Evolutionary conservation across 441 rosid species (phyloP), one percentile per base, ranked within the genome.

Genomic region (Populus tomentosa): DNA sequence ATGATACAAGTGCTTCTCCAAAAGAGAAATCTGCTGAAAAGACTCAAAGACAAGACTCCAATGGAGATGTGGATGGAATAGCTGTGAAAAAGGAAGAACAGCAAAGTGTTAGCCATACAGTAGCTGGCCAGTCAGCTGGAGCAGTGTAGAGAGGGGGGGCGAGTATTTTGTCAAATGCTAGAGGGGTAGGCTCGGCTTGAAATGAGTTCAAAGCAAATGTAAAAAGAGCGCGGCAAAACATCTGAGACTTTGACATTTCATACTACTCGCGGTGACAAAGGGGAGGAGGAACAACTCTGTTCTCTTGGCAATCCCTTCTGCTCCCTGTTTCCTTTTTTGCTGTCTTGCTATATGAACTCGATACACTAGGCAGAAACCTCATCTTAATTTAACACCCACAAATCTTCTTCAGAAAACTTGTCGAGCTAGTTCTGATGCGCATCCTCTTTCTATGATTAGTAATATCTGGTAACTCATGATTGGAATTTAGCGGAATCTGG

Each of bases 151-250:
- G 20, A 21, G 33, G 33, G 75, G 74, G 59, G 61, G 62, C 28
- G 28, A 26, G 28, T 26, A 61, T 40, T 61, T 71, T 63, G 50
- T 30, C 5, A 9, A 56, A 72, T 71, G 63, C 9, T 36, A 73
- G 38, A 68, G 61, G 74, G 74, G 82, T 77, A 83, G 88, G 80
- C 89, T 83, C 78, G 11, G 59, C 80, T 64, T 63, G 81, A 74
- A 78, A 81, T 79, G 88, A 89, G 89, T 85, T 83, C 32, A 82
- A 82, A 75, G 77, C 83, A 83, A 85, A 81, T 89, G 92, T 89
- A 87, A 84, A 89, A 80, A 84, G 33, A 32, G 28, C 28, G 82
- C 89, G 88, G 86, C 86, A 28, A 18, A 30, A 79, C 74, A 66
- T 77, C 64, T 8, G 33, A 71, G 81, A 46, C 80, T 74, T 82